These are phyloP conservation scores for Puccinellia tenuiflora DNA, from an alignment of 176 grass and related monocot species.

Conservation along the genomic window DNA sequence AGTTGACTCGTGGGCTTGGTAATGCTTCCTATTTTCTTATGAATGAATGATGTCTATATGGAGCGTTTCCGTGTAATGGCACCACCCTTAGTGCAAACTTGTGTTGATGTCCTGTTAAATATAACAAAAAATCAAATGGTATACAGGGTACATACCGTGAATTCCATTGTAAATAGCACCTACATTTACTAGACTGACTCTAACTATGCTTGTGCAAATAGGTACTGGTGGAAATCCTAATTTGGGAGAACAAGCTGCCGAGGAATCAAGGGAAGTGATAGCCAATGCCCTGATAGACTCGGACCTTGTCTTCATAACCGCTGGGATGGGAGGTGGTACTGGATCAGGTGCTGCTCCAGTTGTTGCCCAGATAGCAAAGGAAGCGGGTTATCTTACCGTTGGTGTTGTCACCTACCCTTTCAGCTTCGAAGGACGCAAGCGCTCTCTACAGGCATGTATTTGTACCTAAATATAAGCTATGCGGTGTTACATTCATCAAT, in stretches of 20 bases:
- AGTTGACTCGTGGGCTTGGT: conserved; percentile 92
- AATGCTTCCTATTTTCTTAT: conserved; percentile 13
- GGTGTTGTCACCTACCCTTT: conserved; percentile 97
- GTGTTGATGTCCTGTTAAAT: neutral
- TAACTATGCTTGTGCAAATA: conserved; percentile 7
- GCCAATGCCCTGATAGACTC: conserved; percentile 68
- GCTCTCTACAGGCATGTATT: conserved; percentile 80
- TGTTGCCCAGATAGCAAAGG: conserved; percentile 95
- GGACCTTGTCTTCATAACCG: conserved; percentile 93
- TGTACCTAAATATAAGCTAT: neutral
- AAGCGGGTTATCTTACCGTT: conserved; percentile 95
- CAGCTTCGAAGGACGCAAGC: conserved; percentile 91
- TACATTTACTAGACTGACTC: neutral
- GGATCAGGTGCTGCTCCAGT: conserved; percentile 97
- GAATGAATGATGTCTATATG: neutral
- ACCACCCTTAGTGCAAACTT: neutral
- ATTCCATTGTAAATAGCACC: neutral
- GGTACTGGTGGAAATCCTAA: conserved; percentile 86
- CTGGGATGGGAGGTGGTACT: conserved; percentile 92
- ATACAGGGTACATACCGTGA: neutral
- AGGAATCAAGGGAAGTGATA: conserved; percentile 95
- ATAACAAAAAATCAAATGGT: too few relatives aligned
- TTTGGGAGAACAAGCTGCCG: conserved; percentile 83
- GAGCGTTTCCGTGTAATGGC: neutral
- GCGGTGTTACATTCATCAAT: neutral